These are phyloP conservation scores for Capronia americana DNA, from an alignment of 2,329 filamentous ascomycete genomes.

Conservation along the genomic window DNA sequence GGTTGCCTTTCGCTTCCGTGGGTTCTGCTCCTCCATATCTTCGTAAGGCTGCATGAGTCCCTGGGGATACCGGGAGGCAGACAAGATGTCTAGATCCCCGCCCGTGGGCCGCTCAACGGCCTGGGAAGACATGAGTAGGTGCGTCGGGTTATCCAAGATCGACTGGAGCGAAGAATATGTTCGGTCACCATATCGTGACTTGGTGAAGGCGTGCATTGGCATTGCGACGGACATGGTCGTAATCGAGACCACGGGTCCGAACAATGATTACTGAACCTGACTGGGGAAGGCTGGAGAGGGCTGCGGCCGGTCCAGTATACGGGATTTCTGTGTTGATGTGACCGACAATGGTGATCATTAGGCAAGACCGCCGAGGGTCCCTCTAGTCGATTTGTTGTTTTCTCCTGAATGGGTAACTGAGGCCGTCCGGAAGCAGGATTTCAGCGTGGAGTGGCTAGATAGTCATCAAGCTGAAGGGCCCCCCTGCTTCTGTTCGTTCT, in stretches of 20 bases:
- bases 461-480: background rate
- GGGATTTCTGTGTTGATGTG: background rate
- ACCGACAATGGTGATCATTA: background rate
- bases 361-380: background rate
- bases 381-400: background rate
- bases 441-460: background rate
- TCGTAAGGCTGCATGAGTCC: slow-evolving; percentile 33
- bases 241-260: background rate
- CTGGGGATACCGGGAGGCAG: slow-evolving; percentile 34
- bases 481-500: background rate
- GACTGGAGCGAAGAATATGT: slow-evolving; percentile 31
- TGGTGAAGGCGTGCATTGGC: slow-evolving; percentile 27
- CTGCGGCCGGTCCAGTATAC: slow-evolving; percentile 3
- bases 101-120: slow-evolving; percentile 9
- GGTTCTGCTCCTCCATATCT: slow-evolving; percentile 12
- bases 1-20: slow-evolving; percentile 30
- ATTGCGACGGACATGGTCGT: slow-evolving; percentile 24
- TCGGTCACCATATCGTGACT: slow-evolving; percentile 23
- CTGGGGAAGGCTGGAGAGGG: slow-evolving; percentile 6
- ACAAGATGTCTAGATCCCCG: slow-evolving; percentile 33
- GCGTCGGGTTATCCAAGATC: slow-evolving; percentile 30
- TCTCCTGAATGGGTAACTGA: background rate
- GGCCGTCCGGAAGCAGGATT: background rate
- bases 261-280: slow-evolving; percentile 30
- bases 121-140: slow-evolving; percentile 19